phyloP scores from a whole-genome alignment of 495 filamentous ascomycete species.

The Aspergillus indologenus region DNA sequence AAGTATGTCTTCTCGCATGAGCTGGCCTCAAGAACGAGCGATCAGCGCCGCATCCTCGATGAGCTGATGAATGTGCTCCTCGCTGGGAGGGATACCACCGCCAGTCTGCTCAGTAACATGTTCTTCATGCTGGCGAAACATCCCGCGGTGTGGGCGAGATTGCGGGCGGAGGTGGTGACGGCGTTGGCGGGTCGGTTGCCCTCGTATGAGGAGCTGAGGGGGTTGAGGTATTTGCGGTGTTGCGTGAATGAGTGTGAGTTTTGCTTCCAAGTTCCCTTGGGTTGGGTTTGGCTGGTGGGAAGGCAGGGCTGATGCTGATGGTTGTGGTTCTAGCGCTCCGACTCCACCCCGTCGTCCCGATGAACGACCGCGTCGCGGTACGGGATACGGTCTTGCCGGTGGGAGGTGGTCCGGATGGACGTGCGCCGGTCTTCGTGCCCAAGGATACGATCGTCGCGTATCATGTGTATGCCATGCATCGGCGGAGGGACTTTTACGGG shows the following conservation, averaged over 20 bases:
- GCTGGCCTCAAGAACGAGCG: slow-evolving; percentile 5
- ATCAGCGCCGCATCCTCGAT: slow-evolving; percentile 4
- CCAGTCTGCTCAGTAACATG: slow-evolving; percentile 52
- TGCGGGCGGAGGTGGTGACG: slow-evolving; percentile 49
- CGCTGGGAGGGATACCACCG: slow-evolving; percentile 60
- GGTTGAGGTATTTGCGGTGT: slow-evolving; percentile 74
- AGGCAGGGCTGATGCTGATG: background rate
- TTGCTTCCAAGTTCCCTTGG: background rate
- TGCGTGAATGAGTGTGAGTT: slow-evolving; percentile 31
- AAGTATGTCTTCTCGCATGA: slow-evolving; percentile 12
- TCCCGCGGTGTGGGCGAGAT: slow-evolving; percentile 38
- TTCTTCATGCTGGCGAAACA: slow-evolving; percentile 54
- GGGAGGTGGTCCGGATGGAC: slow-evolving; percentile 67
- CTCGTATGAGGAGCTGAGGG: slow-evolving; percentile 63
- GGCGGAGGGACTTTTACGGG: slow-evolving; percentile 43
- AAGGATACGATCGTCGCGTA: slow-evolving; percentile 53
- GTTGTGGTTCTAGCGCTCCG: slow-evolving; percentile 37
- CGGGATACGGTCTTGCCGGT: slow-evolving; percentile 66
- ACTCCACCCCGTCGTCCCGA: slow-evolving; percentile 69
- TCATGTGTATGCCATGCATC: slow-evolving; percentile 69
- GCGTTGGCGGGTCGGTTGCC: background rate
- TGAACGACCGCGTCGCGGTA: slow-evolving; percentile 64
- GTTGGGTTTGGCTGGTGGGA: background rate
- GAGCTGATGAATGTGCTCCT: slow-evolving; percentile 38
- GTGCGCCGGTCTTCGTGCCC: slow-evolving; percentile 58